Evolutionary conservation across 2,329 filamentous ascomycete species (phyloP).

Genomic region (Penicillium vulpinum): DNA sequence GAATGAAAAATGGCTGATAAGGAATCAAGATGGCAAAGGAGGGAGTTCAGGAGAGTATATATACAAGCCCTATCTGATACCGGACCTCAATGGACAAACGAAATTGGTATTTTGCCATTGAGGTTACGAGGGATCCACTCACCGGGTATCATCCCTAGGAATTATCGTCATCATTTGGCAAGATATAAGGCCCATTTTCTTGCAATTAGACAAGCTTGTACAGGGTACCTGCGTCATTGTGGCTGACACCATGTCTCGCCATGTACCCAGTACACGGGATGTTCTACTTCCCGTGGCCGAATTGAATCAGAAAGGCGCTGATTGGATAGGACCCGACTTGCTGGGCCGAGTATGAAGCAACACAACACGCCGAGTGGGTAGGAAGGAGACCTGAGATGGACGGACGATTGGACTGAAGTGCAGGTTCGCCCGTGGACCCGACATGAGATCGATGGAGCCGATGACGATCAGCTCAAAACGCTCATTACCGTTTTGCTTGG

Average conservation of each 20-base stretch:
- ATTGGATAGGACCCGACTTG: slow-evolving; percentile 14
- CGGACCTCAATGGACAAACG: slow-evolving; percentile 14
- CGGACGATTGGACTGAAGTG: slow-evolving; percentile 23
- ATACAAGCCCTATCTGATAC: slow-evolving; percentile 18
- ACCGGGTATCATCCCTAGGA: slow-evolving; percentile 36
- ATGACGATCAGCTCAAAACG: slow-evolving; percentile 37
- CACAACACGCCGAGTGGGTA: slow-evolving; percentile 27
- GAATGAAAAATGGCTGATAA: slow-evolving; percentile 18
- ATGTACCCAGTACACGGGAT: slow-evolving; percentile 20
- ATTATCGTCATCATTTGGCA: slow-evolving; percentile 40
- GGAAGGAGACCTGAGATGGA: slow-evolving; percentile 12
- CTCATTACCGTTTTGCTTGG: slow-evolving; percentile 26
- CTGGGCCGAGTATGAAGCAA: slow-evolving; percentile 24
- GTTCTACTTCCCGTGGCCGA: slow-evolving; percentile 1
- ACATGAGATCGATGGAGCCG: slow-evolving; percentile 34
- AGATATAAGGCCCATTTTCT: slow-evolving; percentile 12
- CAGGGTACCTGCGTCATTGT: slow-evolving; percentile 24
- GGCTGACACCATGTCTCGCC: slow-evolving; percentile 9
- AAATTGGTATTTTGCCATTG: slow-evolving; percentile 18
- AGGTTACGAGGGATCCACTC: slow-evolving; percentile 29
- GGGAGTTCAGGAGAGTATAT: slow-evolving; percentile 20
- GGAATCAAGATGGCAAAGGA: slow-evolving; percentile 2
- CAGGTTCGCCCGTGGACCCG: slow-evolving; percentile 27
- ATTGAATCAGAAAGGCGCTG: slow-evolving; percentile 2
- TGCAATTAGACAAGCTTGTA: slow-evolving; percentile 9